Evolutionary conservation across 495 filamentous ascomycete species (phyloP).

Genomic region (Filosporella fistucella): DNA sequence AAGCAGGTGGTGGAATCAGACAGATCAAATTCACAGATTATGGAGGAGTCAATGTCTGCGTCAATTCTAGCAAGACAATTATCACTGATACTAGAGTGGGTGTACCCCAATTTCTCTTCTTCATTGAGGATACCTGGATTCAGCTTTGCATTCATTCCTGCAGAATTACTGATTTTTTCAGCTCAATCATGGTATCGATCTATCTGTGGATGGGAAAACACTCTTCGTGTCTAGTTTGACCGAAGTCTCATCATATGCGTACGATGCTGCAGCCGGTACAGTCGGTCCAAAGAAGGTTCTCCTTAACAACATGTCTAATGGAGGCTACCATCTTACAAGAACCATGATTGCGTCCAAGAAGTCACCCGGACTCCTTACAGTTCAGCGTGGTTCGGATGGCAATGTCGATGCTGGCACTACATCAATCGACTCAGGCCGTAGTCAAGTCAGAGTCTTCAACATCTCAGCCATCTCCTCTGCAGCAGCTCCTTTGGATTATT

Average conservation of each 20-base stretch:
- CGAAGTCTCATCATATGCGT: conserved; percentile 53
- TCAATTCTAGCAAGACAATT: conserved; percentile 30
- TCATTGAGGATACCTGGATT: too few relatives aligned
- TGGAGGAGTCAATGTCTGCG: conserved; percentile 42
- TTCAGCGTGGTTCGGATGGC: conserved; percentile 55
- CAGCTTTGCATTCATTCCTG: too few relatives aligned
- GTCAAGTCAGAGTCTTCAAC: conserved; percentile 63
- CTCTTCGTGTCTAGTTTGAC: conserved; percentile 57
- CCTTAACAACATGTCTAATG: conserved; percentile 53
- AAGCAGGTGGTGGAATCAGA: conserved; percentile 44
- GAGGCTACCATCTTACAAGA: conserved; percentile 57
- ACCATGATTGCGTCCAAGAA: conserved; percentile 52
- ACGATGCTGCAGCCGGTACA: conserved; percentile 41
- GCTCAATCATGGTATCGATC: conserved; percentile 65
- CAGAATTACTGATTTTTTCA: conserved; percentile 20
- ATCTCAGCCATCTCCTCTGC: conserved; percentile 29
- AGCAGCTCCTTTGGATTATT: conserved; percentile 29
- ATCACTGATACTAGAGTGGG: conserved; percentile 25
- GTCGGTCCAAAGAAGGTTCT: conserved; percentile 34
- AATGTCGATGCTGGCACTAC: conserved; percentile 55
- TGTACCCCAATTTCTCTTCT: too few relatives aligned
- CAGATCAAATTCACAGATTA: conserved; percentile 45
- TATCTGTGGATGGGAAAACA: conserved; percentile 55
- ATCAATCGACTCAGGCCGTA: conserved; percentile 44
- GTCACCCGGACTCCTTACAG: conserved; percentile 38